These are phyloP conservation scores for Phytophthora vignae DNA, from an alignment of 352 stramenopile genomes.

Conservation along the genomic window DNA sequence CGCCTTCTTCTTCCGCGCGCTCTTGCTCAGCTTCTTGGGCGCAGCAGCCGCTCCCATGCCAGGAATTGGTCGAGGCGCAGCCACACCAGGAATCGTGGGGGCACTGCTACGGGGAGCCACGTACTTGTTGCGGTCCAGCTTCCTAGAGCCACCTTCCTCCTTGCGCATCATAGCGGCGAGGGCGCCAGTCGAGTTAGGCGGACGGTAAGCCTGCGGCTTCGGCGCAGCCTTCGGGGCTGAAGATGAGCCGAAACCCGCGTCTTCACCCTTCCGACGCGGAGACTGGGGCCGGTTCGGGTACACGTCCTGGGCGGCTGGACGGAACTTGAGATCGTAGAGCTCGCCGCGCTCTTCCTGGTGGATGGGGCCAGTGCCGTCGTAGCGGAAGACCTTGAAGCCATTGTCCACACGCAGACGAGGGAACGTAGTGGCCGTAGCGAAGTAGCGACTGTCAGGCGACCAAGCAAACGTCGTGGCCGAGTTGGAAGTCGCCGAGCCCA, in stretches of 20 bases:
- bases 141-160: slow-evolving; percentile 80
- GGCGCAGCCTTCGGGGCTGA: slow-evolving; percentile 52
- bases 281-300: slow-evolving; percentile 92
- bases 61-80: slow-evolving; percentile 58
- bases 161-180: slow-evolving; percentile 95
- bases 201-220: slow-evolving; percentile 87
- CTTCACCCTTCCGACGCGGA: slow-evolving; percentile 72
- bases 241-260: slow-evolving; percentile 47
- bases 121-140: slow-evolving; percentile 90
- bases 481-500: slow-evolving; percentile 87
- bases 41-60: slow-evolving; percentile 64
- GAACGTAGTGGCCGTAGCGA: slow-evolving; percentile 96
- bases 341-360: slow-evolving; percentile 83
- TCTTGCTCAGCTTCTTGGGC: slow-evolving; percentile 84
- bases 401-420: slow-evolving; percentile 99
- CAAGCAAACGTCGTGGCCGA: slow-evolving; percentile 88
- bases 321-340: slow-evolving; percentile 91
- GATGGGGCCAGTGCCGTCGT: slow-evolving; percentile 94
- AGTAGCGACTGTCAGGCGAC: slow-evolving; percentile 96
- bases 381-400: slow-evolving; percentile 96
- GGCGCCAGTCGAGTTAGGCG: slow-evolving; percentile 87
- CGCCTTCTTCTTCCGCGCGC: slow-evolving; percentile 84
- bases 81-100: slow-evolving; percentile 50
- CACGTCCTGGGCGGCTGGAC: slow-evolving; percentile 70
- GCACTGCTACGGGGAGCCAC: slow-evolving; percentile 49